These are phyloP conservation scores for Pichia cactophila DNA, from an alignment of 1,139 yeast genomes.

Conservation along the genomic window DNA sequence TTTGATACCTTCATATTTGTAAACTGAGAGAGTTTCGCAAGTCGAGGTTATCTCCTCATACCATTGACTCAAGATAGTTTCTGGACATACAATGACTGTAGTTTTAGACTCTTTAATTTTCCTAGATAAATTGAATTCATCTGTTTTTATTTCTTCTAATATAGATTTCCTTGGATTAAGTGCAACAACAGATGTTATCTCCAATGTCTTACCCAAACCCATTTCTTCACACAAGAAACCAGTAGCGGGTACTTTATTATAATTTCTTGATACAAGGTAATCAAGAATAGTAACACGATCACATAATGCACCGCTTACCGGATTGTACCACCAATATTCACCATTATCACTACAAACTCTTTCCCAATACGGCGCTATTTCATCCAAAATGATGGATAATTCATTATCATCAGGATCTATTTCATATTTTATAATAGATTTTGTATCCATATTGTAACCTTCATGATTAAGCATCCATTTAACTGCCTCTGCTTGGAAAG, in stretches of 20 bases:
- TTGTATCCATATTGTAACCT: constrained; percentile 35
- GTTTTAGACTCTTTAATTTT: constrained; percentile 51
- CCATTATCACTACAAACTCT: constrained; percentile 22
- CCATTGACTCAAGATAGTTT: constrained; percentile 81
- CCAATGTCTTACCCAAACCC: constrained; percentile 96
- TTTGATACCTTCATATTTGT: constrained; percentile 56
- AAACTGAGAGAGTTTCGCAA: constrained; percentile 49
- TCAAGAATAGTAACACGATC: constrained; percentile 29
- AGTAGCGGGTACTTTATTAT: constrained; percentile 37
- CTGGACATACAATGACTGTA: constrained; percentile 79
- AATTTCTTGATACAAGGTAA: constrained; percentile 19
- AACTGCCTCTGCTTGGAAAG: constrained; percentile 57
- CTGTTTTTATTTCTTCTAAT: constrained; percentile 21
- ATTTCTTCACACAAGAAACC: constrained; percentile 86
- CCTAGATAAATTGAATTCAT: constrained; percentile 38
- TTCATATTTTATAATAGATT: neutral
- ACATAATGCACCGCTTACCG: constrained; percentile 41
- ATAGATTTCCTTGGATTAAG: constrained; percentile 41
- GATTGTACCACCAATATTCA: constrained; percentile 38
- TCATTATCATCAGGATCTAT: constrained; percentile 6
- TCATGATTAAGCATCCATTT: constrained; percentile 60
- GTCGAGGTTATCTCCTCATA: constrained; percentile 56
- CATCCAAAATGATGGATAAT: constrained; percentile 29
- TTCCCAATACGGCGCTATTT: constrained; percentile 48
- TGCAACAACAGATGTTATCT: constrained; percentile 57